phyloP scores from a whole-genome alignment of 192 early-diverging fungal genomes.

The Backusella mclennaniae region DNA sequence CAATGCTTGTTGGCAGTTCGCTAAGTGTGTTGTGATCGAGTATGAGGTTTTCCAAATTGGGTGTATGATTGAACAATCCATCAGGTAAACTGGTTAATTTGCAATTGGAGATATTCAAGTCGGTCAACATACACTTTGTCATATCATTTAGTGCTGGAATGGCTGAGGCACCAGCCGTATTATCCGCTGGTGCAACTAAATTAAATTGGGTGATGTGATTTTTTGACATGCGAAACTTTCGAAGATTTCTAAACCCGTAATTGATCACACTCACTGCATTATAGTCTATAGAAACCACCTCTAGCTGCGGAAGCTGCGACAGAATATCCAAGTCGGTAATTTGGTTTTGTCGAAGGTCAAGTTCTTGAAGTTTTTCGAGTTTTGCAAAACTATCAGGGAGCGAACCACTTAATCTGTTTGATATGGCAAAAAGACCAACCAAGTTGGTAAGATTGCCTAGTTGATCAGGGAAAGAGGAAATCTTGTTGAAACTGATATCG shows the following conservation, averaged over 20 bases:
- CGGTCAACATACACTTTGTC: slow-evolving; percentile 24
- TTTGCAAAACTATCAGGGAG: slow-evolving; percentile 61
- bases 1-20: slow-evolving; percentile 61
- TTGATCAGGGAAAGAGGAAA: slow-evolving; percentile 65
- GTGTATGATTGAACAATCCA: slow-evolving; percentile 56
- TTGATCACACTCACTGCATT: slow-evolving; percentile 68
- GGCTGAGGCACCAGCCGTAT: neutral
- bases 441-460: slow-evolving; percentile 67
- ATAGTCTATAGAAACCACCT: slow-evolving; percentile 67
- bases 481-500: slow-evolving; percentile 83
- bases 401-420: slow-evolving; percentile 68
- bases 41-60: slow-evolving; percentile 53
- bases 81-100: slow-evolving; percentile 64
- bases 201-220: slow-evolving; percentile 74
- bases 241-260: slow-evolving; percentile 53
- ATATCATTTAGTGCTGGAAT: neutral
- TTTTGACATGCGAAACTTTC: slow-evolving; percentile 55
- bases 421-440: slow-evolving; percentile 61
- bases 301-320: slow-evolving; percentile 53
- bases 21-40: slow-evolving; percentile 72
- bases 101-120: slow-evolving; percentile 62
- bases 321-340: slow-evolving; percentile 65
- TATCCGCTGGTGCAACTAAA: slow-evolving; percentile 44
- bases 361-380: slow-evolving; percentile 59
- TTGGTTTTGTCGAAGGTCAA: slow-evolving; percentile 82